Evolutionary conservation across 176 grass and related monocot genomes (phyloP).

Genomic region (Aegilops longissima): DNA sequence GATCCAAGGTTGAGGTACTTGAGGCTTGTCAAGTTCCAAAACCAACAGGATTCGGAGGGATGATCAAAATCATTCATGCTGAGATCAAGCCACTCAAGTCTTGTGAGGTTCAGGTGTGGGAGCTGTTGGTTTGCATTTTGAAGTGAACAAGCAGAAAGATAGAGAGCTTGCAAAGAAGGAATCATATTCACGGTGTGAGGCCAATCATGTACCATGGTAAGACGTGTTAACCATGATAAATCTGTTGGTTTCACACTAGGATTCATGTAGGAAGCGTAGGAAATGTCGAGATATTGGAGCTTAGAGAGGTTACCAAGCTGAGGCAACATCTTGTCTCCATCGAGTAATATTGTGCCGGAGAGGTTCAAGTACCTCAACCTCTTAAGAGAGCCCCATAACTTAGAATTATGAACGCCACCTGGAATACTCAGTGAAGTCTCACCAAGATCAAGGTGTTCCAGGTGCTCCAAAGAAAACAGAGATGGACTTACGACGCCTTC

Average conservation of each 20-base stretch:
- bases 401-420: background rate
- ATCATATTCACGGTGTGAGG: background rate
- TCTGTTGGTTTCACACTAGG: too few relatives aligned
- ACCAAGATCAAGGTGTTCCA: background rate
- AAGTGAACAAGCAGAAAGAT: background rate
- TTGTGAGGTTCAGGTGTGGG: background rate
- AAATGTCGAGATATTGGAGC: background rate
- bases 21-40: constrained; percentile 25
- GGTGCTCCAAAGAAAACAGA: background rate
- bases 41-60: background rate
- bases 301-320: constrained; percentile 17
- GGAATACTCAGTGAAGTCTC: too few relatives aligned
- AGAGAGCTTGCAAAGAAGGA: background rate
- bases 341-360: background rate
- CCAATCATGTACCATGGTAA: background rate
- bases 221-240: background rate
- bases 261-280: background rate
- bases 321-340: background rate
- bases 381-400: background rate
- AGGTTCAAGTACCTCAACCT: constrained; percentile 16
- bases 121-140: background rate
- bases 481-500: background rate
- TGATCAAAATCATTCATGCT: fast-evolving
- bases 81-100: background rate
- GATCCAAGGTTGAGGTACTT: background rate